These are phyloP conservation scores for Fusarium sp. DNA, from an alignment of 2,329 filamentous ascomycete genomes.

Conservation along the genomic window DNA sequence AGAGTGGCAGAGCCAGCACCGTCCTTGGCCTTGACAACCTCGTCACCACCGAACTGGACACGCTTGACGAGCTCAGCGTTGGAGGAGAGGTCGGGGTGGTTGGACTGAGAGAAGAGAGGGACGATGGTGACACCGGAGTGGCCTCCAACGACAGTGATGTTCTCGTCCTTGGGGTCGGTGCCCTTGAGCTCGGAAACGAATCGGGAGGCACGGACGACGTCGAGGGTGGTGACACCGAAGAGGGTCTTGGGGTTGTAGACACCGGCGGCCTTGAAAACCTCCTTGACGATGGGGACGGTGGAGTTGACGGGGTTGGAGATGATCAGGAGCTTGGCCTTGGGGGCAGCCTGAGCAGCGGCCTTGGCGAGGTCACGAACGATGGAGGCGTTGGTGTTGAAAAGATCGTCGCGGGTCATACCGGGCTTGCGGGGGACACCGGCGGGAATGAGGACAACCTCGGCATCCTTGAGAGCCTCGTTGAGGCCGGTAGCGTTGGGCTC, in stretches of 20 bases:
- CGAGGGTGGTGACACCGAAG: conserved; percentile 99
- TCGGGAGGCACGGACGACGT: conserved; percentile 96
- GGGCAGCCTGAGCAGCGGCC: conserved; percentile 88
- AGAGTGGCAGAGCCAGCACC: conserved; percentile 97
- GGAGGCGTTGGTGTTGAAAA: conserved; percentile 99
- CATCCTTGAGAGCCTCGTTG: conserved; percentile 82
- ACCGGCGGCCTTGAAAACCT: conserved; percentile 94
- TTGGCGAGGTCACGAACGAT: conserved; percentile 99
- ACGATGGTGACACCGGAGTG: conserved; percentile 99
- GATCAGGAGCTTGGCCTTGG: conserved; percentile 95
- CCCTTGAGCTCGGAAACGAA: conserved; percentile 97
- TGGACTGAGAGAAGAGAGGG: conserved; percentile 95
- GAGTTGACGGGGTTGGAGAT: conserved; percentile 99
- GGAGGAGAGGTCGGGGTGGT: conserved; percentile 85
- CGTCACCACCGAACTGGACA: conserved; percentile 98
- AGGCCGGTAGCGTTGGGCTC: conserved; percentile 84
- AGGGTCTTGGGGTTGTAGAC: conserved; percentile 99
- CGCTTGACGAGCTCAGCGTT: conserved; percentile 88
- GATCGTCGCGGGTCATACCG: conserved; percentile 99
- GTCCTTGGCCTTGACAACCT: conserved; percentile 99
- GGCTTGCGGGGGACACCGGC: conserved; percentile 99
- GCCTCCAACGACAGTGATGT: conserved; percentile 95
- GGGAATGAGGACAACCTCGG: conserved; percentile 97
- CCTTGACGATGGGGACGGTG: conserved; percentile 96
- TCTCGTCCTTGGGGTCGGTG: conserved; percentile 92